phyloP scores from a whole-genome alignment of 805 yeast genomes.

The Cyberlindnera mrakii region DNA sequence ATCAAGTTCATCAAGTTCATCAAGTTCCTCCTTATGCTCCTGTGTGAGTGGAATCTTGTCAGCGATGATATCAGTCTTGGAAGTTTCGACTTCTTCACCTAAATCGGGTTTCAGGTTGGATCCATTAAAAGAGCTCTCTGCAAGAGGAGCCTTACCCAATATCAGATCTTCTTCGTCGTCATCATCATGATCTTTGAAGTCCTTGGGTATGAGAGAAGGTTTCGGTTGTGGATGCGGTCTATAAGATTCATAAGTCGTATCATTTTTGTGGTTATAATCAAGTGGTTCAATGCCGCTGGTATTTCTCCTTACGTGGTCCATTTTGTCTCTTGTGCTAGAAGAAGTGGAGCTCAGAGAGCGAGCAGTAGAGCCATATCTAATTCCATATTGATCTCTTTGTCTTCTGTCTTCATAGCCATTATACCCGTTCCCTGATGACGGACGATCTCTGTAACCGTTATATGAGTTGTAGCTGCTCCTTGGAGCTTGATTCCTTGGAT shows the following conservation, averaged over 20 bases:
- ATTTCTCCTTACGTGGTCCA: background rate
- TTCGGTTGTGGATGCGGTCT: conserved; percentile 4
- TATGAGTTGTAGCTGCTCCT: conserved; percentile 2
- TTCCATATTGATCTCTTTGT: conserved; percentile 4
- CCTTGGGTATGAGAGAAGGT: conserved; percentile 23
- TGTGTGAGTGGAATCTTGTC: conserved; percentile 14
- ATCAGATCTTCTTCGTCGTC: conserved; percentile 18
- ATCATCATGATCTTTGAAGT: conserved; percentile 21
- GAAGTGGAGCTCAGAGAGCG: background rate
- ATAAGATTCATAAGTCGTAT: background rate
- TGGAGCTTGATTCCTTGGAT: background rate
- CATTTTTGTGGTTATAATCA: background rate
- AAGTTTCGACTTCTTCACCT: background rate
- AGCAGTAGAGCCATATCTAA: background rate
- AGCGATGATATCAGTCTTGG: conserved; percentile 6
- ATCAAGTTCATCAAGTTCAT: conserved; percentile 12
- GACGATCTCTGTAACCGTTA: background rate
- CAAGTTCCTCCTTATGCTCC: conserved; percentile 18
- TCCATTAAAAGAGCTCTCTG: background rate
- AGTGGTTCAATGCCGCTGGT: background rate
- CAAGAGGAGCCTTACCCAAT: background rate
- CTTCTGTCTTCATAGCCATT: conserved; percentile 8
- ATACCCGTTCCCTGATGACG: background rate
- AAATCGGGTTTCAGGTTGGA: background rate
- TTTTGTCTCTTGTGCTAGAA: background rate